Evolutionary conservation across 805 yeast species (phyloP).

Genomic region (Hanseniaspora lindneri): DNA sequence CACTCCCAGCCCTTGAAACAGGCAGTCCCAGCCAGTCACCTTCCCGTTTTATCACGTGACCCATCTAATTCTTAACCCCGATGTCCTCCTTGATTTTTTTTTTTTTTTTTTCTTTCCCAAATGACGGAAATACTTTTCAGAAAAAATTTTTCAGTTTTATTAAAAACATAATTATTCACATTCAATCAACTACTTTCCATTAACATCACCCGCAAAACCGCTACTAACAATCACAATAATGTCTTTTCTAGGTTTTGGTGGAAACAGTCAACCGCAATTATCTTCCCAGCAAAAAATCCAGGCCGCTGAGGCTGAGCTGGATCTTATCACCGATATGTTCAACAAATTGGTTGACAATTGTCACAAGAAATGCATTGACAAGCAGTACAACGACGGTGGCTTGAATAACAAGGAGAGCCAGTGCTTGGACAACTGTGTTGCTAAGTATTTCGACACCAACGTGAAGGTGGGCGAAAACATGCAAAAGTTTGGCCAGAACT

Average conservation of each 20-base stretch:
- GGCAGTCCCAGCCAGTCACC: too few relatives aligned
- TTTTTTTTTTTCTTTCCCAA: too few relatives aligned
- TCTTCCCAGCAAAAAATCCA: conserved; percentile 63
- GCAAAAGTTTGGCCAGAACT: conserved; percentile 41
- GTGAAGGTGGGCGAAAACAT: conserved; percentile 82
- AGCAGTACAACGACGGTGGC: conserved; percentile 56
- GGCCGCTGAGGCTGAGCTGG: conserved; percentile 95
- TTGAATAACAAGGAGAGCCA: conserved; percentile 68
- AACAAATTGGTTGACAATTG: conserved; percentile 82
- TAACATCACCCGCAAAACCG: neutral
- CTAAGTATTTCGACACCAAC: conserved; percentile 87
- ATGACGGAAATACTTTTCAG: too few relatives aligned
- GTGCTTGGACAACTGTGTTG: conserved; percentile 91
- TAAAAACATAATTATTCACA: too few relatives aligned
- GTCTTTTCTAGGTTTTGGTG: conserved; percentile 68
- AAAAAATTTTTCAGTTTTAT: neutral
- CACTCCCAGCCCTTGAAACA: too few relatives aligned
- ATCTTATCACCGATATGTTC: conserved; percentile 96
- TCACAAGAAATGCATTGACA: conserved; percentile 69
- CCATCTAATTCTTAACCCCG: too few relatives aligned
- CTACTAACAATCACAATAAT: conserved; percentile 26
- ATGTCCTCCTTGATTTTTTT: too few relatives aligned
- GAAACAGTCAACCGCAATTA: conserved; percentile 58
- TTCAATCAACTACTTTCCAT: too few relatives aligned
- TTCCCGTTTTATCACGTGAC: too few relatives aligned